A percentile compares a stretch with the other conserved stretches of the same genome.
Evolutionary conservation across 2,329 filamentous ascomycete species (phyloP).

Genomic region (Epichloe gansuensis): DNA sequence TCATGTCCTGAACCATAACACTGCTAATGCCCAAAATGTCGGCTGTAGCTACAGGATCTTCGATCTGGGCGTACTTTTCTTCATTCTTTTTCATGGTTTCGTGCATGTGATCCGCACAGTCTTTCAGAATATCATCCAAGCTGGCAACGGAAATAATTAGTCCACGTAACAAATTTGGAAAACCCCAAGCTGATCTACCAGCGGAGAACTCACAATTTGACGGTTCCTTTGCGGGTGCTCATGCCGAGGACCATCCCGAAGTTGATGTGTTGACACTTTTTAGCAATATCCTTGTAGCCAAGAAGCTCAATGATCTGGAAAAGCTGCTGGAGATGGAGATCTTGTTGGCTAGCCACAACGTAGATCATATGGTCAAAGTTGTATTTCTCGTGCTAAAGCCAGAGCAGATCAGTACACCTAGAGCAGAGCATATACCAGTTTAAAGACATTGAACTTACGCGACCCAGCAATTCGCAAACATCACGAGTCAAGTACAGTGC

Average conservation of each 20-base stretch:
- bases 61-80: conserved; percentile 81
- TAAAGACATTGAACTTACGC: conserved; percentile 19
- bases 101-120: conserved; percentile 92
- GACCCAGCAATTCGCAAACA: conserved; percentile 60
- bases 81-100: conserved; percentile 89
- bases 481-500: conserved; percentile 69
- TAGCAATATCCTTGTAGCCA: conserved; percentile 53
- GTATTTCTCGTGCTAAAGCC: conserved; percentile 36
- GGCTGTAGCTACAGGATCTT: conserved; percentile 67
- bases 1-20: conserved; percentile 98
- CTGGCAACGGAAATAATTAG: conserved; percentile 3
- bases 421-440: neutral
- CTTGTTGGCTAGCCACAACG: conserved; percentile 60
- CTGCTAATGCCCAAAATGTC: conserved; percentile 86
- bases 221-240: conserved; percentile 60
- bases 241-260: conserved; percentile 62
- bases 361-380: conserved; percentile 72
- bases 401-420: neutral
- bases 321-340: conserved; percentile 59
- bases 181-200: conserved; percentile 1
- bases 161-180: neutral
- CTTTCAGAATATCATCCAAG: conserved; percentile 21
- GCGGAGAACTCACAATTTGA: conserved; percentile 43
- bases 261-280: conserved; percentile 61
- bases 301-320: conserved; percentile 63